Conservation (phyloP, 2,329 filamentous ascomycete species). For the Aspergillus sergii region DNA sequence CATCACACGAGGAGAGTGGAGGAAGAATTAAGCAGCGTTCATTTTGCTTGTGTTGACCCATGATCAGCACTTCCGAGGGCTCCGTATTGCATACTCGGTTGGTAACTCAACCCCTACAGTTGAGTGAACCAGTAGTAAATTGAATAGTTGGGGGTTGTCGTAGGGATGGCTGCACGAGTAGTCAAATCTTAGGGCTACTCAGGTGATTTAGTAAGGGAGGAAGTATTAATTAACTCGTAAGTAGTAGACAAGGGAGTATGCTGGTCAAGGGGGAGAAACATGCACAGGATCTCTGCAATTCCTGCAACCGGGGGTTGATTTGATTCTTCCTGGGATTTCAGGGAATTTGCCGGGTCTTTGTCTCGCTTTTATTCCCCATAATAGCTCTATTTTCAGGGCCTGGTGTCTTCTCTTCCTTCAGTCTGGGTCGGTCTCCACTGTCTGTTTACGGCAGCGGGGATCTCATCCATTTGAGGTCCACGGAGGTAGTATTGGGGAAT, state of each 20-base stretch:
- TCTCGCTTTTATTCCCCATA: background rate
- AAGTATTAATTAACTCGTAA: no score
- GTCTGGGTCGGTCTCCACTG: constrained; percentile 12
- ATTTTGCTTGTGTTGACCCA: background rate
- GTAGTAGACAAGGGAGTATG: no score
- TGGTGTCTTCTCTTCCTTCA: background rate
- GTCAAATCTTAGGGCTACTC: background rate
- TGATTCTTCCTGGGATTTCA: background rate
- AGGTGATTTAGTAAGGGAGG: background rate
- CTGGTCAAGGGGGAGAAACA: background rate
- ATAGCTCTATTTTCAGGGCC: background rate
- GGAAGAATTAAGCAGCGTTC: background rate
- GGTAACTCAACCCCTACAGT: no score
- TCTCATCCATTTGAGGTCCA: constrained; percentile 5
- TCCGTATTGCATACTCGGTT: background rate
- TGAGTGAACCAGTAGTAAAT: no score
- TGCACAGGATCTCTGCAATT: background rate
- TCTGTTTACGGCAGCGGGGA: constrained; percentile 19
- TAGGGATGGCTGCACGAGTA: background rate
- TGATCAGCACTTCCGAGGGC: background rate
- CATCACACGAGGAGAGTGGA: background rate
- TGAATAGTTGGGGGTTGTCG: background rate
- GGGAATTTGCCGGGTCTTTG: background rate
- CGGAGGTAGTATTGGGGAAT: background rate
- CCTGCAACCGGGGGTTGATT: background rate